These are phyloP conservation scores for Phanerodontia chrysosporium DNA, from an alignment of 768 basidiomycete species.

Conservation along the genomic window DNA sequence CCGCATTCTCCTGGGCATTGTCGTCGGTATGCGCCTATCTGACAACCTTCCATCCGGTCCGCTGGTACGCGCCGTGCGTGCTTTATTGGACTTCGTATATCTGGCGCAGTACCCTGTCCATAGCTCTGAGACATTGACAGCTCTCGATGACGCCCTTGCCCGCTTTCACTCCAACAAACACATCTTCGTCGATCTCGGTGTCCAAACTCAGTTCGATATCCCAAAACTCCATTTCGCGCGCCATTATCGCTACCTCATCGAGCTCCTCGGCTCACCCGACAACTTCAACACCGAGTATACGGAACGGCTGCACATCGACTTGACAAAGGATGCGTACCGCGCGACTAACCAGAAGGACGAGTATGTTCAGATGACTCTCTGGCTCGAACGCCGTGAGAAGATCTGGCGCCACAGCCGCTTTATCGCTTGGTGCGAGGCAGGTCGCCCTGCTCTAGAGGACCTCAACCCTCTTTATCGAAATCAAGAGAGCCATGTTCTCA, in stretches of 20 bases:
- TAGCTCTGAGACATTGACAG: conserved; percentile 5
- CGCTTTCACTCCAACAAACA: conserved; percentile 20
- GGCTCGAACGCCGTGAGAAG: conserved; percentile 31
- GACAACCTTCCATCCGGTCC: background rate
- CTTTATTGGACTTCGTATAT: conserved; percentile 23
- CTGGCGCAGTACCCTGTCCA: conserved; percentile 20
- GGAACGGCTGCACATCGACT: too few relatives aligned
- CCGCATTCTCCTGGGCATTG: background rate
- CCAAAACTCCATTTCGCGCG: conserved; percentile 19
- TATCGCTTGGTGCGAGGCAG: background rate
- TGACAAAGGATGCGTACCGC: conserved; percentile 34
- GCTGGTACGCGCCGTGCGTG: conserved; percentile 14
- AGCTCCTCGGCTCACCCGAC: conserved; percentile 31
- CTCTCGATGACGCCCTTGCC: conserved; percentile 10
- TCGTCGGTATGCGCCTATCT: conserved; percentile 22
- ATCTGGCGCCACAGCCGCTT: conserved; percentile 9
- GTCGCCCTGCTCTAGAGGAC: too few relatives aligned
- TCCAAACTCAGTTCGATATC: conserved; percentile 17
- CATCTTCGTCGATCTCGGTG: conserved; percentile 19
- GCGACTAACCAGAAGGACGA: conserved; percentile 27
- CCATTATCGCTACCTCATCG: conserved; percentile 27
- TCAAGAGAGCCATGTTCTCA: conserved; percentile 8
- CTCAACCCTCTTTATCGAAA: conserved; percentile 9
- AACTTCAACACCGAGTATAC: conserved; percentile 42
- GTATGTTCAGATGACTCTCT: conserved; percentile 34